Conservation (phyloP, 805 yeast species). For the Tetrapisispora arboricola region DNA sequence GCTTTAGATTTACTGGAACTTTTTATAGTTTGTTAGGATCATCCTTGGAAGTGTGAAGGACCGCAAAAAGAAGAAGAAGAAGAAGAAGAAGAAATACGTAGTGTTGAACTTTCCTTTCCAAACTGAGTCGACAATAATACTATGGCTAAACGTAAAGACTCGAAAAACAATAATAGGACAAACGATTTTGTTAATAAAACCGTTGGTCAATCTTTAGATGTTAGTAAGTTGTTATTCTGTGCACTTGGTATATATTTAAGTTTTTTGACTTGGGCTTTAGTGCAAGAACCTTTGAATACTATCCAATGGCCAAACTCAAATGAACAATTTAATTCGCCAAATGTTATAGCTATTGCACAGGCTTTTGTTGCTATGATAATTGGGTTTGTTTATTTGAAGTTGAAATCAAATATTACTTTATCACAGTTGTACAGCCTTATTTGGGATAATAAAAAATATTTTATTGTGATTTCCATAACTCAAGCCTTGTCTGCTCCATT, state of each 20-base stretch:
- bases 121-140: too few species aligned
- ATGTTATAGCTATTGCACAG: constrained; percentile 68
- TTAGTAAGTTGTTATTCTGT: constrained; percentile 21
- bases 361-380: constrained; percentile 59
- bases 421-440: constrained; percentile 26
- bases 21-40: too few species aligned
- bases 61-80: too few species aligned
- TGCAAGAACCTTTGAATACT: constrained; percentile 81
- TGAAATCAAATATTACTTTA: constrained; percentile 25
- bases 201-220: background rate
- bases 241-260: constrained; percentile 69
- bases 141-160: too few species aligned
- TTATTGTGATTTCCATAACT: constrained; percentile 52
- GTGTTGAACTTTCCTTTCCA: too few species aligned
- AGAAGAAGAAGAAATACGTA: too few species aligned
- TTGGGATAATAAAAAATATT: constrained; percentile 27
- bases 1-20: too few species aligned
- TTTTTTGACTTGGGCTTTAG: constrained; percentile 82
- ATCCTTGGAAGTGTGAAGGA: too few species aligned
- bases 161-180: too few species aligned
- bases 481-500: constrained; percentile 78
- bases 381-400: constrained; percentile 49
- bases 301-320: constrained; percentile 54
- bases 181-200: background rate
- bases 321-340: constrained; percentile 60